phyloP scores from a whole-genome alignment of 2,329 filamentous ascomycete genomes.

The Pyricularia grisea region DNA sequence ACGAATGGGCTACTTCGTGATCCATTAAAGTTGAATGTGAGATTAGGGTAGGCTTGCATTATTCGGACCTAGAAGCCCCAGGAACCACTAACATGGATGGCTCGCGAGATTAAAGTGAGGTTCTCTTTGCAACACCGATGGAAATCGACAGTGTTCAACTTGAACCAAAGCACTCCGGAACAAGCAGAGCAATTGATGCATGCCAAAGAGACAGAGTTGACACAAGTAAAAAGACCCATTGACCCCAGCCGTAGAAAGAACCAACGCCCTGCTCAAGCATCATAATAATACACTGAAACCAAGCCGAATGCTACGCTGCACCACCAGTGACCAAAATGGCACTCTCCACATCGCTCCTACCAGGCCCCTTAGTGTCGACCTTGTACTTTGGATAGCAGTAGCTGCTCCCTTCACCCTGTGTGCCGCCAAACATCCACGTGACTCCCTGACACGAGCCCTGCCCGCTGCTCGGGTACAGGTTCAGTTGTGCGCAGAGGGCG shows the following conservation, averaged over 20 bases:
- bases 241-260: not conserved
- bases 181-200: too few relatives aligned
- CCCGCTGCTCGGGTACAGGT: slow-evolving; percentile 11
- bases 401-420: slow-evolving; percentile 11
- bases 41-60: too few relatives aligned
- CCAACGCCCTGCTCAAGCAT: not conserved
- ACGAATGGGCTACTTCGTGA: too few relatives aligned
- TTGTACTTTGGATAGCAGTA: slow-evolving; percentile 14
- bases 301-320: not conserved
- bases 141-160: not conserved
- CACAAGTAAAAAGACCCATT: not conserved
- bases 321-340: not conserved
- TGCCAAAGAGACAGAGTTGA: not conserved
- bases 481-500: slow-evolving; percentile 13
- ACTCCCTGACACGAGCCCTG: slow-evolving; percentile 12
- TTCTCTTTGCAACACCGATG: not conserved
- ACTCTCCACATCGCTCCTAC: not conserved
- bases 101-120: too few relatives aligned
- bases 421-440: slow-evolving; percentile 11
- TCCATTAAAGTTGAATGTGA: too few relatives aligned
- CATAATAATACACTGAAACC: not conserved
- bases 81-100: too few relatives aligned
- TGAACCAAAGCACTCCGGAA: not conserved
- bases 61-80: too few relatives aligned
- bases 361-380: not conserved